Evolutionary conservation across 176 grass and related monocot genomes (phyloP).

Genomic region (Tillandsia leiboldiana): DNA sequence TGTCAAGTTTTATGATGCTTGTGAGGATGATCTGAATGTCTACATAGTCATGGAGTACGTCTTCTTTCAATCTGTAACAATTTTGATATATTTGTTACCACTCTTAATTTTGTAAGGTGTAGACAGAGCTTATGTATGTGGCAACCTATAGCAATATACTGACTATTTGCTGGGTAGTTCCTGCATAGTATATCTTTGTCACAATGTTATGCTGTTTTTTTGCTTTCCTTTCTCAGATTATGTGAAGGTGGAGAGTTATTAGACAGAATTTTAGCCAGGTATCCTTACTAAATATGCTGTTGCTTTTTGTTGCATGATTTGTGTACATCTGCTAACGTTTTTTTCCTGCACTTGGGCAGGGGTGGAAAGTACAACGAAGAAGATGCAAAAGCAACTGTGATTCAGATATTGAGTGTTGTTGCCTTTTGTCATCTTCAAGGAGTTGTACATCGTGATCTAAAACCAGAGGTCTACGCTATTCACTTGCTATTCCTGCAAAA

Average conservation of each 20-base stretch:
- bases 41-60: conserved; percentile 99
- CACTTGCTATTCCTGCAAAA: conserved; percentile 1
- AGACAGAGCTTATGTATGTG: no score
- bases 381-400: conserved; percentile 51
- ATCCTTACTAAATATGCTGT: conserved; percentile 10
- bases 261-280: conserved; percentile 71
- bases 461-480: conserved; percentile 46
- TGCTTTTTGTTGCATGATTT: not conserved
- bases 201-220: not conserved
- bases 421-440: conserved; percentile 77
- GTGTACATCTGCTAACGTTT: not conserved
- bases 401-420: conserved; percentile 61
- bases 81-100: no score
- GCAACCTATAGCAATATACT: no score
- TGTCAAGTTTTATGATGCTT: conserved; percentile 97
- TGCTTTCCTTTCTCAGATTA: conserved; percentile 30
- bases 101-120: no score
- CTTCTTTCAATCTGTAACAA: conserved; percentile 1
- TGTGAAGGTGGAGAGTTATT: conserved; percentile 66
- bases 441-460: conserved; percentile 69
- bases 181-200: no score
- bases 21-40: conserved; percentile 80
- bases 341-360: conserved; percentile 24
- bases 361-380: conserved; percentile 52
- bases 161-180: no score